Base-by-base conservation (phyloP, 306 rosid species). In the Urtica urens region DNA sequence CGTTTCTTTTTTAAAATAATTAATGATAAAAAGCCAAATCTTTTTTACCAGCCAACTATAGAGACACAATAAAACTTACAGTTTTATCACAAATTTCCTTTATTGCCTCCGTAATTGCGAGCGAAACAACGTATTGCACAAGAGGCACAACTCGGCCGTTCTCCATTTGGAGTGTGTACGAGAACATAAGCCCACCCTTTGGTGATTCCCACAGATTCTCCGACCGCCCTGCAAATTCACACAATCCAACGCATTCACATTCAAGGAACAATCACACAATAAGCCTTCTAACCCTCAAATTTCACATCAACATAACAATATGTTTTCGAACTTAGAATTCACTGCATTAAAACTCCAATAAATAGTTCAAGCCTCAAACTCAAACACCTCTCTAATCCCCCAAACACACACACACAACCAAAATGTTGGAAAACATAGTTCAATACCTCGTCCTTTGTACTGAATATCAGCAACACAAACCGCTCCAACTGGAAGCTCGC, bases 191-290 rank as follows among this genome's bases (percentile, higher is more conserved):
- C 70, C 87, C 78, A 28, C 96, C 99, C 47, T 56, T 64, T 7
- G 94, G 94, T 56, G 99, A 92, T 40, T 92, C 87, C 96, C 94
- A 92, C 49, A 65, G 62, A 78, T 92, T 92, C 81, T 81, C 85
- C 2, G 93, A 75, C 53, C 99, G 81, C 53, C 99, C 99, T 85
- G 71, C 51, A 49, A 58, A 63, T 31, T 35, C 40, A 9, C 11
- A 4, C 4, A 35, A 35, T 7, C n/a, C n/a, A 9, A 35, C n/a
- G n/a, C 11, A 14, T 7, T 35, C 2, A 35, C 40, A 35, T 10
- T 10, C 33, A 28, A 28, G 33, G 6, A 28, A 28, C 33, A 28
- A 28, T 28, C 6, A 28, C 33, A 35, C n/a, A 35, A 35, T 35
- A 3, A 13, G n/a, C 40, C 11, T 35, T 35, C n/a, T 16, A 35